A percentile compares a stretch with the other conserved stretches of the same genome.
Evolutionary conservation across 192 early-diverging fungal species (phyloP).

Genomic region (Coemansia sp.): DNA sequence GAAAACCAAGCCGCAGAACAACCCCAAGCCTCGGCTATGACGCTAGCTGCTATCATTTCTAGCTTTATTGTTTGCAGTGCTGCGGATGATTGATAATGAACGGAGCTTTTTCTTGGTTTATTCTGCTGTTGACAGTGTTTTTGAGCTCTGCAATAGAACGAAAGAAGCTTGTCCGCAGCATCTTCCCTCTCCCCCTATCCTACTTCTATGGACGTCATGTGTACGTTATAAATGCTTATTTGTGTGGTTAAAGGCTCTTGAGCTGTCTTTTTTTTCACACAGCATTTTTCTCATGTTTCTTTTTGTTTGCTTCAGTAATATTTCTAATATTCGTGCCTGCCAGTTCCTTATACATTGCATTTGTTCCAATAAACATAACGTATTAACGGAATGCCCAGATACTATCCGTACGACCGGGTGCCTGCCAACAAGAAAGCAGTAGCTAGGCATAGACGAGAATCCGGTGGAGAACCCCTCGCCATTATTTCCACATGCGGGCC

Average conservation of each 20-base stretch:
- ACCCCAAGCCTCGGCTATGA: conserved; percentile 2
- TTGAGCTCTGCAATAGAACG: no score
- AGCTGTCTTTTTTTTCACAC: neutral
- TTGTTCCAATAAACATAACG: no score
- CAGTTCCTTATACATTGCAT: no score
- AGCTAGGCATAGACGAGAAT: neutral
- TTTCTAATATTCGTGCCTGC: no score
- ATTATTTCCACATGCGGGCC: conserved; percentile 41
- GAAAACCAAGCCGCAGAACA: conserved; percentile 8
- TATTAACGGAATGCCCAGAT: neutral
- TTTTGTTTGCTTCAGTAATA: neutral
- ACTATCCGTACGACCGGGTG: neutral
- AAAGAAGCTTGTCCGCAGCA: neutral
- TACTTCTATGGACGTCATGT: no score
- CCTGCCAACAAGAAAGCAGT: neutral
- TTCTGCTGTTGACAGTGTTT: no score
- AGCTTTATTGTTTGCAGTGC: neutral
- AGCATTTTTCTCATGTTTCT: neutral
- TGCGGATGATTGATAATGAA: no score
- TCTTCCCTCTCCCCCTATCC: neutral
- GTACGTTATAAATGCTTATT: no score
- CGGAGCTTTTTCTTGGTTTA: neutral
- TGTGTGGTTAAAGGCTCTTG: no score
- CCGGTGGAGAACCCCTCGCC: conserved; percentile 11
- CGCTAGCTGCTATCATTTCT: no score